Conservation (phyloP, 768 basidiomycete species). For the Myochromella boudieri region DNA sequence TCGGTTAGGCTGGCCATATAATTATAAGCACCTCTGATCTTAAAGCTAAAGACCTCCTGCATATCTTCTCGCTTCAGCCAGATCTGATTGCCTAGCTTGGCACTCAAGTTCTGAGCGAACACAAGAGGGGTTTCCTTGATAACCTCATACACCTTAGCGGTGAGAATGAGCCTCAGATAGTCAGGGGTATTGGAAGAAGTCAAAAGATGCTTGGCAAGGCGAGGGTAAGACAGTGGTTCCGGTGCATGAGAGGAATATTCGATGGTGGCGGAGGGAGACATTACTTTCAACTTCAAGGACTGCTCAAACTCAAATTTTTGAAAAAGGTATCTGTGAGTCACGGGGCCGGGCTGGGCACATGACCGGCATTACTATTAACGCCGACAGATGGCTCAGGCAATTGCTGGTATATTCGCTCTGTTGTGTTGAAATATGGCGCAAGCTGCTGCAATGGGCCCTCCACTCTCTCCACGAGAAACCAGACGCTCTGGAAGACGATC, state of each 20-base stretch:
- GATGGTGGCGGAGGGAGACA: constrained; percentile 52
- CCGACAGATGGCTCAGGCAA: constrained; percentile 10
- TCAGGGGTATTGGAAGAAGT: constrained; percentile 73
- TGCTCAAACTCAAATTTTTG: no score
- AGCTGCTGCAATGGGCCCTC: constrained; percentile 71
- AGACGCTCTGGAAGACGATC: constrained; percentile 77
- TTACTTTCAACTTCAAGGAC: no score
- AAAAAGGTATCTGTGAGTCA: constrained; percentile 9
- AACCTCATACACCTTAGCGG: constrained; percentile 89
- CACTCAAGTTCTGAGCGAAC: constrained; percentile 80
- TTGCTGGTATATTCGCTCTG: no score
- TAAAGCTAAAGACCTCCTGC: constrained; percentile 98
- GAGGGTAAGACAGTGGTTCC: constrained; percentile 62
- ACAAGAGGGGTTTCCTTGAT: constrained; percentile 89
- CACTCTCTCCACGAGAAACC: constrained; percentile 74
- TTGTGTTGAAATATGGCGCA: no score
- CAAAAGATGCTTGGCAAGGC: constrained; percentile 64
- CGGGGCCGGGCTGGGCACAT: constrained; percentile 15
- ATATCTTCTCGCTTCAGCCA: constrained; percentile 97
- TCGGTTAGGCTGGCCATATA: constrained; percentile 89
- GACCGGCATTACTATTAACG: constrained; percentile 6
- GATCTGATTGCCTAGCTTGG: constrained; percentile 88
- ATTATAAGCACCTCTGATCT: constrained; percentile 97
- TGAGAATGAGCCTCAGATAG: constrained; percentile 85
- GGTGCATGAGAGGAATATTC: constrained; percentile 74